These are phyloP conservation scores for Cephaloascus fragrans DNA, from an alignment of 805 yeast genomes.

Conservation along the genomic window DNA sequence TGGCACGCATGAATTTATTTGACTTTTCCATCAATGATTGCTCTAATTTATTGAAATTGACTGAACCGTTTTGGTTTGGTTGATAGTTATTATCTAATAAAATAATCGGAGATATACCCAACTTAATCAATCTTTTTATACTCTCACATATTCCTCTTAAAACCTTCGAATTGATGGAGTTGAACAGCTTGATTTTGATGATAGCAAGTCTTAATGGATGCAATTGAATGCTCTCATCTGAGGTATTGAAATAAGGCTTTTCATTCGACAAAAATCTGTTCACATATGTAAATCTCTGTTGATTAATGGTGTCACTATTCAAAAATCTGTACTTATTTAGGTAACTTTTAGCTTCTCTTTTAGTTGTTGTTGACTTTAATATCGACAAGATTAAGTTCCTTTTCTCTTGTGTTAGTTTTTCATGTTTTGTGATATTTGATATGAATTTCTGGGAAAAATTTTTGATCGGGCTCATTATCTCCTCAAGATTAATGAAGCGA, in stretches of 20 bases:
- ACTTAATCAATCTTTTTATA: conserved; percentile 38
- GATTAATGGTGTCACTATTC: conserved; percentile 13
- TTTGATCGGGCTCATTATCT: conserved; percentile 17
- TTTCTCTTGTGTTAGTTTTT: conserved; percentile 33
- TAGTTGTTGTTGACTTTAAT: conserved; percentile 83
- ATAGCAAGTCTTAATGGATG: conserved; percentile 44
- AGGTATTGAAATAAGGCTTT: conserved; percentile 22
- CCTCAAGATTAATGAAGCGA: too few relatives aligned
- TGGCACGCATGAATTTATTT: conserved; percentile 10
- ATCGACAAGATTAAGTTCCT: conserved; percentile 75
- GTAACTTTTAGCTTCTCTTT: conserved; percentile 82
- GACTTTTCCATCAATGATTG: conserved; percentile 11
- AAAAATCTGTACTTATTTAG: conserved; percentile 56
- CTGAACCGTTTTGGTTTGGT: neutral
- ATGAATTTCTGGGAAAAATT: conserved; percentile 20
- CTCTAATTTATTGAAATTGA: conserved; percentile 5
- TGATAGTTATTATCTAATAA: conserved; percentile 33
- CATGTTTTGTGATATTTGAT: conserved; percentile 24
- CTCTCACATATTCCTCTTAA: conserved; percentile 47
- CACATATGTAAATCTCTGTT: conserved; percentile 21
- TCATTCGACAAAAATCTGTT: conserved; percentile 20
- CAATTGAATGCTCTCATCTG: conserved; percentile 9
- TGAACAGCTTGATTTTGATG: conserved; percentile 36
- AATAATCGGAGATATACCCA: conserved; percentile 72
- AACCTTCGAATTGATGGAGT: conserved; percentile 17